These are phyloP conservation scores for Brassica juncea DNA, from an alignment of 345 rosid genomes.

Conservation along the genomic window DNA sequence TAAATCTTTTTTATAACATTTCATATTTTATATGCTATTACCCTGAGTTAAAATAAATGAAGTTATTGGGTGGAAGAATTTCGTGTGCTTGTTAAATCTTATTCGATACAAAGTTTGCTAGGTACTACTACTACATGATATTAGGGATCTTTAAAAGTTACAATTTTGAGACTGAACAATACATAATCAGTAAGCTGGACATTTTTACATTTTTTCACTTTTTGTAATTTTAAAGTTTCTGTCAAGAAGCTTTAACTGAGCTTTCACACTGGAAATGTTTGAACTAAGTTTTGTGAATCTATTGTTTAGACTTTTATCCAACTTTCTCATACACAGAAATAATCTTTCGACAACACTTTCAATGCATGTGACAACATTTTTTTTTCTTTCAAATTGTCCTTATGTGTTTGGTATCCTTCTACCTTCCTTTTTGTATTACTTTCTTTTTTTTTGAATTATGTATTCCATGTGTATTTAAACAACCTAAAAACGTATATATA, in stretches of 20 bases:
- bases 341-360: background rate
- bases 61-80: background rate
- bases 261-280: background rate
- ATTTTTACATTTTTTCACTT: background rate
- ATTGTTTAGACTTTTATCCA: background rate
- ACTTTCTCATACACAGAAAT: background rate
- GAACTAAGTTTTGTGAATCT: background rate
- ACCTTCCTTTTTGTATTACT: background rate
- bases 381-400: too few relatives aligned
- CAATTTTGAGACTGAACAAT: background rate
- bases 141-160: background rate
- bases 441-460: background rate
- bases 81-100: background rate
- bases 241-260: background rate
- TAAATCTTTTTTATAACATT: background rate
- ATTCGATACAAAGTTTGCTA: background rate
- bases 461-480: too few relatives aligned
- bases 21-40: background rate
- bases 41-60: background rate
- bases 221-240: background rate
- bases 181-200: background rate
- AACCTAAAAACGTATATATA: too few relatives aligned
- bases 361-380: background rate
- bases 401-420: background rate
- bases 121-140: background rate